A percentile compares a stretch with the other conserved stretches of the same genome.
These are phyloP conservation scores for Backusella tuberculispora DNA, from an alignment of 192 early-diverging fungal genomes.

Conservation along the genomic window DNA sequence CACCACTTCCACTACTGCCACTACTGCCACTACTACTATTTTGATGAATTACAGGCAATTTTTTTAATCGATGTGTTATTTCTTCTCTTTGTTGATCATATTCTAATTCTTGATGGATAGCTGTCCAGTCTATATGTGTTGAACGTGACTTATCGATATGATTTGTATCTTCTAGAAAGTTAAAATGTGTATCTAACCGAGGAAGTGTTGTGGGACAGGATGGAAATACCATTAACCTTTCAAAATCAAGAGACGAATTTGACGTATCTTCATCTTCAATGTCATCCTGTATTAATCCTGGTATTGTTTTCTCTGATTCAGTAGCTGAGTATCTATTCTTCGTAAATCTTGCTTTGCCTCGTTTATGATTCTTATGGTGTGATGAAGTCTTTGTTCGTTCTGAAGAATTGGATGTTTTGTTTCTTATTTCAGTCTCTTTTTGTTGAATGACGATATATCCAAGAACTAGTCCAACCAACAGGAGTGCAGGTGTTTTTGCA, in stretches of 20 bases:
- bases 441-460: constrained; percentile 1
- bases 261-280: neutral
- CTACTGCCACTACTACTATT: neutral
- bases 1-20: neutral
- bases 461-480: neutral
- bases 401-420: neutral
- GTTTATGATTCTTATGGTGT: neutral
- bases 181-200: constrained; percentile 7
- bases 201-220: constrained; percentile 15
- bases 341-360: neutral
- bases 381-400: neutral
- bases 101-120: neutral
- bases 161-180: constrained; percentile 1
- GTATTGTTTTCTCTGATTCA: no score
- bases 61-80: neutral
- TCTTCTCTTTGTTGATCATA: constrained; percentile 9
- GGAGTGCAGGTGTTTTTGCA: constrained; percentile 6
- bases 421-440: neutral
- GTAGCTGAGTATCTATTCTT: neutral
- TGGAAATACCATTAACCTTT: neutral
- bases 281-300: neutral
- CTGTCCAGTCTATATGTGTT: neutral
- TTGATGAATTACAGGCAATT: neutral
- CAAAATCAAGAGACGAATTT: neutral
- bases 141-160: neutral